Percentiles rank a stretch among this genome's conserved stretches.
Conservation (phyloP, 2,329 filamentous ascomycete species). For the Fusarium odoratissimum region DNA sequence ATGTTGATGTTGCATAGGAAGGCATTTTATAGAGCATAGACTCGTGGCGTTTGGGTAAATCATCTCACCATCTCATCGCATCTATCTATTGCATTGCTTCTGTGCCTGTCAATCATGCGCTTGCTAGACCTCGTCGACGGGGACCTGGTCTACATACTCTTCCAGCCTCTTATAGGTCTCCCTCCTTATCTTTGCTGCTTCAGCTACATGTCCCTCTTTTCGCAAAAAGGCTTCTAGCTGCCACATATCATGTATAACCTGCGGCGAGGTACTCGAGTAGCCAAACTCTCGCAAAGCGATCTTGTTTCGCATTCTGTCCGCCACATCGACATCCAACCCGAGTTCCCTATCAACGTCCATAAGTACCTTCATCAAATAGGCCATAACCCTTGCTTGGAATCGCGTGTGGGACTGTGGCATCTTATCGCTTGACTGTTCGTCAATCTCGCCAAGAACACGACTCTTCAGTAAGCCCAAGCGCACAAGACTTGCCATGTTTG, state of each 20-base stretch:
- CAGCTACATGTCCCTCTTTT: neutral
- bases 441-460: neutral
- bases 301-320: conserved; percentile 8
- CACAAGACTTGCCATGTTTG: neutral
- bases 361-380: conserved; percentile 18
- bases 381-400: conserved; percentile 7
- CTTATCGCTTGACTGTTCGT: neutral
- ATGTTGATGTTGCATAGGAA: conserved; percentile 17
- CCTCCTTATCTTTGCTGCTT: conserved; percentile 4
- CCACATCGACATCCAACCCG: conserved; percentile 5
- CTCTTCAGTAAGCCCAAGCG: conserved; percentile 5
- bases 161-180: conserved; percentile 16
- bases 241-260: conserved; percentile 23
- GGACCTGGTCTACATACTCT: conserved; percentile 2
- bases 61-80: neutral
- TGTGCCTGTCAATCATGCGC: neutral
- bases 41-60: conserved; percentile 29
- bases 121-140: neutral
- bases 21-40: conserved; percentile 35
- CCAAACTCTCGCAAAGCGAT: conserved; percentile 23
- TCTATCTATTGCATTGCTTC: neutral
- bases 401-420: neutral
- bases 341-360: conserved; percentile 5
- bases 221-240: conserved; percentile 8
- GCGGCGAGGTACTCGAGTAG: neutral